Conservation (phyloP, 169 alveolate genomes). For the Plasmodium gaboni region DNA sequence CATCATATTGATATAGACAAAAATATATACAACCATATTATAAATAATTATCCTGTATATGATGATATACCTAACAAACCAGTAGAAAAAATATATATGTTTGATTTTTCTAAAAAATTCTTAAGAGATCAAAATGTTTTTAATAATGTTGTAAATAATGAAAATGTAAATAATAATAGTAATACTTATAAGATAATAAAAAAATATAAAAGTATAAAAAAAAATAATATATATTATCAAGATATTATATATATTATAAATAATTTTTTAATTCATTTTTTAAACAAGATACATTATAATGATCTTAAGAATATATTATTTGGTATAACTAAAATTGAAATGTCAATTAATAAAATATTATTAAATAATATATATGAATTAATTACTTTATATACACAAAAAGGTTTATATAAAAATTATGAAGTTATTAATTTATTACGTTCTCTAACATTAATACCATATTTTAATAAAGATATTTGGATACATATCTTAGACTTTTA, state of each 20-base stretch:
- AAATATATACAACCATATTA: constrained; percentile 53
- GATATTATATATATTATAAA: constrained; percentile 55
- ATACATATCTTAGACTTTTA: constrained; percentile 20
- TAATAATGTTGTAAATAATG: constrained; percentile 4
- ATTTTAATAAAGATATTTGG: constrained; percentile 49
- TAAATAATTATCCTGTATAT: constrained; percentile 25
- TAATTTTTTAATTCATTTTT: constrained; percentile 34
- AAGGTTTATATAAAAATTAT: constrained; percentile 50
- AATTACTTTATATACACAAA: constrained; percentile 16
- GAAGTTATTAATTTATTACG: constrained; percentile 64
- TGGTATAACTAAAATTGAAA: constrained; percentile 75
- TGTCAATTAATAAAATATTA: constrained; percentile 50
- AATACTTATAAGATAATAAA: constrained; percentile 3
- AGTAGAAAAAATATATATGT: constrained; percentile 34
- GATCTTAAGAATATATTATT: constrained; percentile 70
- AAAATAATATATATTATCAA: constrained; percentile 21
- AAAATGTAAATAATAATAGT: constrained; percentile 1
- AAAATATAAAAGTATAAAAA: constrained; percentile 30
- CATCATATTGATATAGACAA: constrained; percentile 53
- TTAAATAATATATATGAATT: constrained; percentile 41
- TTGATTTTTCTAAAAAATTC: constrained; percentile 38
- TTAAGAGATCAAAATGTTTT: constrained; percentile 44
- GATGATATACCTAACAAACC: constrained; percentile 7
- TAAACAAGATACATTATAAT: constrained; percentile 54
- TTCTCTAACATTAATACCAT: constrained; percentile 59